phyloP scores from a whole-genome alignment of 768 basidiomycete species.

The Hirschioporus abietinus region DNA sequence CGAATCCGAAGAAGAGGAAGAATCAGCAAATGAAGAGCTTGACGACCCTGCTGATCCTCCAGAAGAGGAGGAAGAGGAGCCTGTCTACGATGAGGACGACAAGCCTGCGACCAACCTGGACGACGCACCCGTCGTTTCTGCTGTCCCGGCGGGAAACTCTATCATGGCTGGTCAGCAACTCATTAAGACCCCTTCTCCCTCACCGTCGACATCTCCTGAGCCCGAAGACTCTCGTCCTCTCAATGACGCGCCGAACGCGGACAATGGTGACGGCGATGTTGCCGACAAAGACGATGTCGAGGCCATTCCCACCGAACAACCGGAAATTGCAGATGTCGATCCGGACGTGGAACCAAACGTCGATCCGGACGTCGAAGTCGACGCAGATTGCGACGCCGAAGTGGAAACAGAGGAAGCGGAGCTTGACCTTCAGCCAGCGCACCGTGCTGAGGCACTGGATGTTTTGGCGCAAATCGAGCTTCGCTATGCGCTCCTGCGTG shows the following conservation, averaged over 20 bases:
- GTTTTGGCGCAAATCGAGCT: slow-evolving; percentile 87
- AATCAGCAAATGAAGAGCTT: slow-evolving; percentile 15
- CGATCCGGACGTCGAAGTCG: slow-evolving; percentile 30
- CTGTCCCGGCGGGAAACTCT: slow-evolving; percentile 34
- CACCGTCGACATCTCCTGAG: slow-evolving; percentile 37
- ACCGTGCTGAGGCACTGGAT: slow-evolving; percentile 84
- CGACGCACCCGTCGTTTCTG: slow-evolving; percentile 6
- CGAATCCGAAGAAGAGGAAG: slow-evolving; percentile 24
- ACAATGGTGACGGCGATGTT: slow-evolving; percentile 21
- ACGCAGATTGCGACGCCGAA: slow-evolving; percentile 34
- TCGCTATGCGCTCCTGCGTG: slow-evolving; percentile 83
- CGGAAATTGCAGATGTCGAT: slow-evolving; percentile 7
- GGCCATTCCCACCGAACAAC: slow-evolving; percentile 2
- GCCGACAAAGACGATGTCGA: slow-evolving; percentile 14
- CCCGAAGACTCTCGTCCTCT: slow-evolving; percentile 21
- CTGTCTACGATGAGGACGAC: slow-evolving; percentile 11
- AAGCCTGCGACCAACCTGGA: slow-evolving; percentile 7
- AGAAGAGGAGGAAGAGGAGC: slow-evolving; percentile 9
- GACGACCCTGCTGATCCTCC: slow-evolving; percentile 9
- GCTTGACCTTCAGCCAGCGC: slow-evolving; percentile 72
- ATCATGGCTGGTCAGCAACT: slow-evolving; percentile 43
- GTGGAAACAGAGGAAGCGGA: slow-evolving; percentile 36
- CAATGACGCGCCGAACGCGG: slow-evolving; percentile 24
- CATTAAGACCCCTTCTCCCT: slow-evolving; percentile 33
- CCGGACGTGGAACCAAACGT: slow-evolving; percentile 17